Evolutionary conservation across 768 basidiomycete genomes (phyloP), one percentile per base, ranked within the genome.

Genomic region (Russula ochroleuca): DNA sequence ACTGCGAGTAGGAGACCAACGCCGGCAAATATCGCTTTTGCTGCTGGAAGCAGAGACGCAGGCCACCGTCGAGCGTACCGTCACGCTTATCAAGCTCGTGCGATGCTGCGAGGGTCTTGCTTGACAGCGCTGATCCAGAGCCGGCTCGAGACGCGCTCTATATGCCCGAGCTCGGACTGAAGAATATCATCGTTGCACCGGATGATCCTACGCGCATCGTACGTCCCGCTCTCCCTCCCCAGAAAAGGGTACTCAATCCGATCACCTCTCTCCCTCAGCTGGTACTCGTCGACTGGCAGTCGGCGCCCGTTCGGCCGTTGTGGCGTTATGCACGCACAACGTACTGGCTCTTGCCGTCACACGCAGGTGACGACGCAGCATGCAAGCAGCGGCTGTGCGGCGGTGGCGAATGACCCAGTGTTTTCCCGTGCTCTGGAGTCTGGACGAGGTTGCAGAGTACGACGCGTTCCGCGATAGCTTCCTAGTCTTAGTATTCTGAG

Each of bases 291-390:
- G 73, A 71, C 61, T 74, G 74, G 74, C 71, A 72, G 52, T 70
- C 69, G 56, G 62, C 67, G 1, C 62, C 71, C 25, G 70, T 70
- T 3, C 68, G 70, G 35, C 74, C 75, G 48, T 63, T 75, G 21
- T 75, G 75, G 75, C 71, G 70, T 21, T 75, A 74, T 57, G 75
- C 69, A 3, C 72, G 72, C n/a, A 63, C 74, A 5, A 74, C 74
- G 47, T 54, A 69, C 14, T 75, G 74, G 74, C 69, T 75, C 11
- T 61, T 65, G 28, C 68, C 67, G 19, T 73, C 74, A 25, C 52
- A 72, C 6, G 61, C 68, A 3, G 68, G 63, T 17, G 60, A 61
- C 15, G 64, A 70, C 49, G 67, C 68, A 25, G 55, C 52, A 5
- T 57, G 66, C 37, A 67, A 64, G 33, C 54, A 57, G 2, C 63